Conservation (phyloP, 345 rosid species). For the Chamaenerion angustifolium region DNA sequence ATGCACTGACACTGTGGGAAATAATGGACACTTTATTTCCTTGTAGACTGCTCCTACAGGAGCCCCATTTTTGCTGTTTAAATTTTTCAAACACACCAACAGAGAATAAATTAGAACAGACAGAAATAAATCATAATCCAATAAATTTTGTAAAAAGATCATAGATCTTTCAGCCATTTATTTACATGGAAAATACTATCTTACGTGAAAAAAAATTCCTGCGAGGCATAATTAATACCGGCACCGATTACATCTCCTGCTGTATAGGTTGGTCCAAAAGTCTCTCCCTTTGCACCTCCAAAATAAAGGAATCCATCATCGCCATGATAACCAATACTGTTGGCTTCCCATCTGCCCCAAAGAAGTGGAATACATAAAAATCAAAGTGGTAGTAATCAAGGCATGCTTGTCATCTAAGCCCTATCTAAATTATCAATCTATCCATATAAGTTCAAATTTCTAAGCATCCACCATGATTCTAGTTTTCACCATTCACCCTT, state of each 20-base stretch:
- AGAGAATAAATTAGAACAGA: too few species aligned
- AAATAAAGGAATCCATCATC: slow-evolving; percentile 75
- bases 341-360: slow-evolving; percentile 79
- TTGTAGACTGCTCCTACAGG: slow-evolving; percentile 53
- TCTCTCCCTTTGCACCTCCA: slow-evolving; percentile 66
- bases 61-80: slow-evolving; percentile 66
- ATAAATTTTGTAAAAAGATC: too few species aligned
- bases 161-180: too few species aligned
- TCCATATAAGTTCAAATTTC: too few species aligned
- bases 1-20: slow-evolving; percentile 88
- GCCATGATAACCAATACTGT: slow-evolving; percentile 94
- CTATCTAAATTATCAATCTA: too few species aligned
- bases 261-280: slow-evolving; percentile 77
- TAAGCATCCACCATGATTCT: too few species aligned
- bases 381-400: neutral
- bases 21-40: slow-evolving; percentile 57
- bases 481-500: too few species aligned
- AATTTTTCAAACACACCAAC: neutral
- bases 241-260: slow-evolving; percentile 72
- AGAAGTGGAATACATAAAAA: slow-evolving; percentile 5
- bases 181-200: slow-evolving; percentile 10
- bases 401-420: too few species aligned
- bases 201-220: slow-evolving; percentile 95
- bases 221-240: slow-evolving; percentile 79
- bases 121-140: too few species aligned